Percentiles rank a stretch among this genome's conserved stretches.
Evolutionary conservation across 176 grass and related monocot genomes (phyloP).

Genomic region (Chrysopogon serrulatus): DNA sequence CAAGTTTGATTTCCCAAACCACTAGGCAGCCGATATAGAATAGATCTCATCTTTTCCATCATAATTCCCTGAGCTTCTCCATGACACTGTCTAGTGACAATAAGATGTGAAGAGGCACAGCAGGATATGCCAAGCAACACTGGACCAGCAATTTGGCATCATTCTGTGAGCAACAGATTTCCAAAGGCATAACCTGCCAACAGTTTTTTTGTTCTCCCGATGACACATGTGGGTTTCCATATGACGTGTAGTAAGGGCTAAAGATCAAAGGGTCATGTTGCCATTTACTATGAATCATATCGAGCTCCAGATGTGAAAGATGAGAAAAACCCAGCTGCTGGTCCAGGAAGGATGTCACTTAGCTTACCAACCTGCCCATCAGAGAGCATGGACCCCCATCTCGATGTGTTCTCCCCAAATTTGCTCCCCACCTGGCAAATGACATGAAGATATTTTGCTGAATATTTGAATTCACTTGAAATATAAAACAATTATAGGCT

Average conservation of each 20-base stretch:
- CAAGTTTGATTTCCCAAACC: neutral
- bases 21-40: neutral
- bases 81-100: neutral
- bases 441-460: neutral
- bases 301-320: constrained; percentile 78
- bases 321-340: constrained; percentile 87
- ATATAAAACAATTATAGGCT: neutral
- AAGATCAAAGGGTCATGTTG: constrained; percentile 11
- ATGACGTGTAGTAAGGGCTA: neutral
- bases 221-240: neutral
- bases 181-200: neutral
- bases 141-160: neutral
- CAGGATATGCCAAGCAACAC: neutral
- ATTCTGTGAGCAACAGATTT: constrained; percentile 17
- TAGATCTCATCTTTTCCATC: neutral
- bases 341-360: constrained; percentile 93
- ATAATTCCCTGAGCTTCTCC: neutral
- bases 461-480: constrained; percentile 3
- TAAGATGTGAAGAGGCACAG: neutral
- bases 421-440: constrained; percentile 82
- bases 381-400: constrained; percentile 98
- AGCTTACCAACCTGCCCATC: constrained; percentile 89
- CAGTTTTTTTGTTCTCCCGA: neutral
- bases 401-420: constrained; percentile 98
- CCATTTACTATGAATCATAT: constrained; percentile 61